A percentile compares a stretch with the other conserved stretches of the same genome.
These are phyloP conservation scores for Spinellus fusiger DNA, from an alignment of 192 early-diverging fungal species.

Conservation along the genomic window DNA sequence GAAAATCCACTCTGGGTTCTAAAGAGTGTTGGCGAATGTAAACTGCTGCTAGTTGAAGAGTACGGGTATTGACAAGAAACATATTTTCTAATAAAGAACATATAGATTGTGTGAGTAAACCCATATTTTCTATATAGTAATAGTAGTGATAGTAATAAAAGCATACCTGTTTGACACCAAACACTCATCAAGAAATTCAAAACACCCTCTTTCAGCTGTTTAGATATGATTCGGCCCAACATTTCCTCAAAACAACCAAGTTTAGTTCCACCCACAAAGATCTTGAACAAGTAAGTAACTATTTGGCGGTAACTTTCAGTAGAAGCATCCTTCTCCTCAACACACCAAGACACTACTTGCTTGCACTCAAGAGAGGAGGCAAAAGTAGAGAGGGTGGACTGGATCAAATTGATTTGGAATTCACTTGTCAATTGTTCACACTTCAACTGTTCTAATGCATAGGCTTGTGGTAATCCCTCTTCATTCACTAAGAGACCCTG, in stretches of 20 bases:
- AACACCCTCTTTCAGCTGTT: conserved; percentile 28
- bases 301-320: conserved; percentile 1
- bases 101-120: conserved; percentile 36
- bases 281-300: conserved; percentile 24
- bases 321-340: not conserved
- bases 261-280: conserved; percentile 30
- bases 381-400: not conserved
- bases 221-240: conserved; percentile 32
- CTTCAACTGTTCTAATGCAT: not conserved
- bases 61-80: conserved; percentile 35
- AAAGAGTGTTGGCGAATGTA: conserved; percentile 30
- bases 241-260: conserved; percentile 33
- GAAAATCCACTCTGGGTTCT: conserved; percentile 45
- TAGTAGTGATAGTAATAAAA: not conserved
- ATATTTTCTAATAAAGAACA: conserved; percentile 1
- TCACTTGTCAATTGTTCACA: not conserved
- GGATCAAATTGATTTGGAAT: not conserved
- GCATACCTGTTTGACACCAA: conserved; percentile 33
- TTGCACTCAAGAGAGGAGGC: not conserved
- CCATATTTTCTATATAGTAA: conserved; percentile 4
- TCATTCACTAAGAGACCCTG: not conserved
- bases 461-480: conserved; percentile 1
- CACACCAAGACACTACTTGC: not conserved
- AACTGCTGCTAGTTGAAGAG: conserved; percentile 51
- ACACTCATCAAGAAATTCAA: conserved; percentile 38